Percentiles rank a stretch among this genome's conserved stretches.
Conservation (phyloP, 208 protist genomes). For the Tritrichomonas musculus region DNA sequence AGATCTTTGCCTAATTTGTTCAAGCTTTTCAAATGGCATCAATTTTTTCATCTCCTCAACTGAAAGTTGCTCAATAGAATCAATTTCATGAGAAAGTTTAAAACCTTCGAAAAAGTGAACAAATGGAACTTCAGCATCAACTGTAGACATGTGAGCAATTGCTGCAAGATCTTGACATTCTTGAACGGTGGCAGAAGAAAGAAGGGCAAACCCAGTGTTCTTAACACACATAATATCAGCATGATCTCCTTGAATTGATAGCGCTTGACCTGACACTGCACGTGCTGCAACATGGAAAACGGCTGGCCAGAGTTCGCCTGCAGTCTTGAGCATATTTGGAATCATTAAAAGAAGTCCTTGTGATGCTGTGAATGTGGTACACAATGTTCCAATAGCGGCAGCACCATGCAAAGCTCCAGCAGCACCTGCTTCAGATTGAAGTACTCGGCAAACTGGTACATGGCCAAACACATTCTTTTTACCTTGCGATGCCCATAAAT, state of each 20-base stretch:
- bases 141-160: constrained; percentile 57
- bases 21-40: constrained; percentile 39
- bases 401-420: constrained; percentile 61
- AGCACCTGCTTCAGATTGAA: constrained; percentile 63
- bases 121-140: constrained; percentile 52
- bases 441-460: constrained; percentile 42
- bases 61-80: constrained; percentile 20
- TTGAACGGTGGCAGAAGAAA: constrained; percentile 55
- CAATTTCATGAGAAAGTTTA: constrained; percentile 47
- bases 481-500: constrained; percentile 50
- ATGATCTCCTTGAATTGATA: constrained; percentile 61
- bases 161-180: constrained; percentile 58
- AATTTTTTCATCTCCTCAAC: constrained; percentile 34
- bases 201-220: constrained; percentile 55
- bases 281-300: constrained; percentile 63
- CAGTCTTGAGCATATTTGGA: constrained; percentile 67
- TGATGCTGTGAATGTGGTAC: constrained; percentile 62
- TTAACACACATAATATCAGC: constrained; percentile 58
- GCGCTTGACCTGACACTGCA: constrained; percentile 48
- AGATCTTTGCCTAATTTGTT: constrained; percentile 42
- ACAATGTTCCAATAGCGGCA: constrained; percentile 48
- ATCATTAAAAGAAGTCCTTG: constrained; percentile 68
- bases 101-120: constrained; percentile 55
- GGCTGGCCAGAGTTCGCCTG: constrained; percentile 58
- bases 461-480: constrained; percentile 58